Percentiles rank a stretch among this genome's conserved stretches.
Conservation (phyloP, 169 alveolate genomes). For the Cryptosporidium ryanae region DNA sequence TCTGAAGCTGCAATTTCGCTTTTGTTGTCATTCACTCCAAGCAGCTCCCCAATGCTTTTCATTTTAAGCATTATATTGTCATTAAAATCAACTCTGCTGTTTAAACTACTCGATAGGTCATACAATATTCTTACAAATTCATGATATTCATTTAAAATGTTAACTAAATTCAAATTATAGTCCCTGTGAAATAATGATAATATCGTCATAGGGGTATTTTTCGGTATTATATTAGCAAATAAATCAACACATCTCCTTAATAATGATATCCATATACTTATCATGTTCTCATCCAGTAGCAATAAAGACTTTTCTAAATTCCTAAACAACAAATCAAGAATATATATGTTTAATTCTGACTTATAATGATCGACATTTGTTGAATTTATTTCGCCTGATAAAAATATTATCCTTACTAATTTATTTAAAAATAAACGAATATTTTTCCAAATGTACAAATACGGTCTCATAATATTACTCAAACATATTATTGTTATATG, state of each 20-base stretch:
- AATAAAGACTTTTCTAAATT: slow-evolving; percentile 52
- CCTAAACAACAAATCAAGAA: slow-evolving; percentile 20
- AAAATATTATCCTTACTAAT: slow-evolving; percentile 13
- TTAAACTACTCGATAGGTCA: slow-evolving; percentile 3
- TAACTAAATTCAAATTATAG: neutral
- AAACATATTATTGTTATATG: slow-evolving; percentile 47
- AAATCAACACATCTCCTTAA: slow-evolving; percentile 38
- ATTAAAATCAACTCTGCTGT: neutral
- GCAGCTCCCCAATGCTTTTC: slow-evolving; percentile 1
- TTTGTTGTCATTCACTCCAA: neutral
- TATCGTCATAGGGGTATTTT: neutral
- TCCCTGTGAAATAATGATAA: neutral
- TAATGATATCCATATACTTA: slow-evolving; percentile 51
- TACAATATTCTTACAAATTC: neutral
- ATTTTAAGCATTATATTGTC: neutral
- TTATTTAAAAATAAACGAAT: slow-evolving; percentile 36
- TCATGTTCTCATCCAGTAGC: slow-evolving; percentile 16
- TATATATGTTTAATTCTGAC: slow-evolving; percentile 23
- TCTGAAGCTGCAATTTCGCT: slow-evolving; percentile 18
- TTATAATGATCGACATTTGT: neutral
- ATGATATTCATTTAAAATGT: neutral
- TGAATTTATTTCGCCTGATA: neutral
- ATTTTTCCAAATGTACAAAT: slow-evolving; percentile 39
- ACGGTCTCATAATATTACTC: slow-evolving; percentile 16
- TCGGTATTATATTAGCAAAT: slow-evolving; percentile 41